Conservation (phyloP, 192 early-diverging fungal genomes). For the Coemansia sp. region DNA sequence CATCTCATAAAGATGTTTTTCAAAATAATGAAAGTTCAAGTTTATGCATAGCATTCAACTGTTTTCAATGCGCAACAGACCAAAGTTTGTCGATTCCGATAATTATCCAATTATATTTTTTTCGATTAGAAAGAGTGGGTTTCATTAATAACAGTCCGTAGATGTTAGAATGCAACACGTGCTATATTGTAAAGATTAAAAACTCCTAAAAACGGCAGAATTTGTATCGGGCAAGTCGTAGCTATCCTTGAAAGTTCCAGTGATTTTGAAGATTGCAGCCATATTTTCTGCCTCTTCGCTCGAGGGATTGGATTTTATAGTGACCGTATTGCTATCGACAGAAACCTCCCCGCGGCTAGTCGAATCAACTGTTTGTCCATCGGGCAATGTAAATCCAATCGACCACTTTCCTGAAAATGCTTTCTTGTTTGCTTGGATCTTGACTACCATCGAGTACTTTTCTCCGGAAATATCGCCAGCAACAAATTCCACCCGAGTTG, state of each 20-base stretch:
- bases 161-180: neutral
- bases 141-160: neutral
- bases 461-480: constrained; percentile 33
- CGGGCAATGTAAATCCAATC: constrained; percentile 39
- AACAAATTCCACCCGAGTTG: constrained; percentile 45
- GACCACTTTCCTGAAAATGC: constrained; percentile 48
- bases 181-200: constrained; percentile 4
- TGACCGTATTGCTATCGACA: constrained; percentile 22
- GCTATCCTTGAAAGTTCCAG: constrained; percentile 27
- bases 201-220: constrained; percentile 21
- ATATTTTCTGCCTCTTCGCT: constrained; percentile 35
- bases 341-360: constrained; percentile 38
- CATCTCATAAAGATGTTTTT: no score
- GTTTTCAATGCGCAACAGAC: no score
- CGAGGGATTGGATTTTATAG: constrained; percentile 34
- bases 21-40: no score
- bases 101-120: no score
- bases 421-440: constrained; percentile 40
- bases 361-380: constrained; percentile 37
- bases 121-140: no score
- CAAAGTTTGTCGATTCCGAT: no score
- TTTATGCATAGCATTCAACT: no score
- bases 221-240: constrained; percentile 36
- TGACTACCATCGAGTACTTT: constrained; percentile 43
- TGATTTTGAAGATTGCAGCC: constrained; percentile 45